Conservation (phyloP, 192 early-diverging fungal genomes). For the Coemansia sp. region DNA sequence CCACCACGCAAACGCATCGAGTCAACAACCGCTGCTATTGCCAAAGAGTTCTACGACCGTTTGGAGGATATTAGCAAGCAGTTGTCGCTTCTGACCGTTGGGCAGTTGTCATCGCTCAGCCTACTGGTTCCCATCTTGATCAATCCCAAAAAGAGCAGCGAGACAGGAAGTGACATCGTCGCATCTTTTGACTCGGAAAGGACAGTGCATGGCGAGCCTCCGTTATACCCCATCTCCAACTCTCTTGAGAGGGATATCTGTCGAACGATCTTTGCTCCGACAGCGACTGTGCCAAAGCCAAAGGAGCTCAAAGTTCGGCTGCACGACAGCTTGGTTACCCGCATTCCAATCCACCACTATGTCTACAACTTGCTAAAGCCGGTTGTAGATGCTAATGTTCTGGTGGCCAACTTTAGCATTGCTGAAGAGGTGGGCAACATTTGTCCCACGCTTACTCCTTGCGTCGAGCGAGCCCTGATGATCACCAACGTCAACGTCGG, state of each 20-base stretch:
- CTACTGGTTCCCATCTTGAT: neutral
- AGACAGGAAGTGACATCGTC: neutral
- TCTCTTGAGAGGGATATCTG: conserved; percentile 28
- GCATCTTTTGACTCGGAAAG: conserved; percentile 18
- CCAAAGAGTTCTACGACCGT: conserved; percentile 8
- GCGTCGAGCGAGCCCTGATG: conserved; percentile 27
- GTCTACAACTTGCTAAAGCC: conserved; percentile 14
- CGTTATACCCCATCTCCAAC: neutral
- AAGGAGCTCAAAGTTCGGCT: conserved; percentile 4
- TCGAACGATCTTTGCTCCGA: conserved; percentile 14
- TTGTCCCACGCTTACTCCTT: conserved; percentile 32
- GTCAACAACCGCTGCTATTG: neutral
- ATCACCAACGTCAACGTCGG: conserved; percentile 14
- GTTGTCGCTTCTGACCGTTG: conserved; percentile 8
- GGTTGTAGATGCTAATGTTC: conserved; percentile 3
- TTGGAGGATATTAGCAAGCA: conserved; percentile 22
- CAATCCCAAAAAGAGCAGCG: neutral
- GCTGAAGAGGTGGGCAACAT: conserved; percentile 40
- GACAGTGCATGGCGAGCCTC: neutral
- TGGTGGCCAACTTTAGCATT: conserved; percentile 23
- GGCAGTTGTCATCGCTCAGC: neutral
- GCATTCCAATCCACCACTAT: conserved; percentile 33
- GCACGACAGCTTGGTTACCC: neutral
- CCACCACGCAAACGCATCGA: neutral
- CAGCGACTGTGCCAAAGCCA: conserved; percentile 4